Percentiles rank a stretch among this genome's conserved stretches.
Evolutionary conservation across 352 stramenopile genomes (phyloP).

Genomic region (Phytophthora constricta): DNA sequence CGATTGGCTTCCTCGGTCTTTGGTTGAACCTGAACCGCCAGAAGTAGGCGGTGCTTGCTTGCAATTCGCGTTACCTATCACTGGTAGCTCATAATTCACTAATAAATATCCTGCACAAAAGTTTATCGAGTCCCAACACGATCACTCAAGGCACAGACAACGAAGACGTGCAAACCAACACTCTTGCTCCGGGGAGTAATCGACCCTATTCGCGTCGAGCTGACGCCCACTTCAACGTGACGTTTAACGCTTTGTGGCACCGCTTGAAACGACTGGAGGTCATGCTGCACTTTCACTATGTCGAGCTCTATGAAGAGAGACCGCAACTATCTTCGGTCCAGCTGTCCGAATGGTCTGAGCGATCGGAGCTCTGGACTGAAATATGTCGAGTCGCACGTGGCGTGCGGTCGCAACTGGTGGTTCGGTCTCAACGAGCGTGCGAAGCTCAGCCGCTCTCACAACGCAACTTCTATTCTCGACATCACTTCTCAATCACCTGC

Average conservation of each 20-base stretch:
- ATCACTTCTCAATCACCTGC: not conserved
- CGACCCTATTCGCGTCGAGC: not conserved
- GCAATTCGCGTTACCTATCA: too few species aligned
- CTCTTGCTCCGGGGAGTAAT: not conserved
- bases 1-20: slow-evolving; percentile 34
- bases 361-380: not conserved
- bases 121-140: too few species aligned
- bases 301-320: not conserved
- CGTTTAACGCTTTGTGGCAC: not conserved
- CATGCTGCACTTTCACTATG: too few species aligned
- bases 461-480: not conserved
- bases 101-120: too few species aligned
- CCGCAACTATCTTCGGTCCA: not conserved
- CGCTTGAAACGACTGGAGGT: not conserved
- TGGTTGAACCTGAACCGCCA: slow-evolving; percentile 34
- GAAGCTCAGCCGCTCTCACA: not conserved
- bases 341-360: not conserved
- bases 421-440: not conserved
- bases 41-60: too few species aligned
- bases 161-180: too few species aligned
- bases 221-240: slow-evolving; percentile 5
- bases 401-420: not conserved
- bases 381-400: not conserved
- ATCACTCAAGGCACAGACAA: too few species aligned
- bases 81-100: too few species aligned